A percentile compares a stretch with the other conserved stretches of the same genome.
These are phyloP conservation scores for Naganishia friedmannii DNA, from an alignment of 768 basidiomycete species.

Conservation along the genomic window DNA sequence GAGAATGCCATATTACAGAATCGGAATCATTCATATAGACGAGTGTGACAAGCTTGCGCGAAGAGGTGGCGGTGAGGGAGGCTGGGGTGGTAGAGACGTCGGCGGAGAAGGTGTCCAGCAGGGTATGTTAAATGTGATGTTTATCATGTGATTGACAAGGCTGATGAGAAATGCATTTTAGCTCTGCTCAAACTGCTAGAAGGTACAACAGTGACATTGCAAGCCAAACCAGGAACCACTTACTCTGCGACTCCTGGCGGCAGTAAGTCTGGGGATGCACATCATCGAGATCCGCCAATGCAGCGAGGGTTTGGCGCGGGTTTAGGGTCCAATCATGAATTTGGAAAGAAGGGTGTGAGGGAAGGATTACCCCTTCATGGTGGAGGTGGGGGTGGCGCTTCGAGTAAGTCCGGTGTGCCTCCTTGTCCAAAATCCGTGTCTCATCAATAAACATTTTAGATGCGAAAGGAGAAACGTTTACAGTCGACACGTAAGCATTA, in stretches of 20 bases:
- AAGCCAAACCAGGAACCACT: constrained; percentile 54
- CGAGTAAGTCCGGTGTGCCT: background rate
- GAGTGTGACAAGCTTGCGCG: constrained; percentile 88
- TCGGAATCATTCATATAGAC: constrained; percentile 93
- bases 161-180: background rate
- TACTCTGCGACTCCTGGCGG: constrained; percentile 5
- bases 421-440: background rate
- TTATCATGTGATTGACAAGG: too few species aligned
- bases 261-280: background rate
- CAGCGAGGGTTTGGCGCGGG: constrained; percentile 14
- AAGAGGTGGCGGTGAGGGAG: constrained; percentile 56
- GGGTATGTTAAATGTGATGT: constrained; percentile 51
- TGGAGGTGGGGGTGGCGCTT: constrained; percentile 38
- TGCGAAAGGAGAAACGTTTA: constrained; percentile 48
- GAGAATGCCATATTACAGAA: constrained; percentile 58
- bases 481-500: constrained; percentile 43
- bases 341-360: constrained; percentile 44
- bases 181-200: constrained; percentile 84
- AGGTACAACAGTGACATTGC: constrained; percentile 77
- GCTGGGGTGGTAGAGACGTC: constrained; percentile 65
- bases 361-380: constrained; percentile 49
- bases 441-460: constrained; percentile 26
- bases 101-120: constrained; percentile 97
- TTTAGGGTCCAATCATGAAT: constrained; percentile 35
- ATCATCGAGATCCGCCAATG: background rate